Evolutionary conservation across 2,329 filamentous ascomycete genomes (phyloP).

Genomic region (Stemphylium beticola): DNA sequence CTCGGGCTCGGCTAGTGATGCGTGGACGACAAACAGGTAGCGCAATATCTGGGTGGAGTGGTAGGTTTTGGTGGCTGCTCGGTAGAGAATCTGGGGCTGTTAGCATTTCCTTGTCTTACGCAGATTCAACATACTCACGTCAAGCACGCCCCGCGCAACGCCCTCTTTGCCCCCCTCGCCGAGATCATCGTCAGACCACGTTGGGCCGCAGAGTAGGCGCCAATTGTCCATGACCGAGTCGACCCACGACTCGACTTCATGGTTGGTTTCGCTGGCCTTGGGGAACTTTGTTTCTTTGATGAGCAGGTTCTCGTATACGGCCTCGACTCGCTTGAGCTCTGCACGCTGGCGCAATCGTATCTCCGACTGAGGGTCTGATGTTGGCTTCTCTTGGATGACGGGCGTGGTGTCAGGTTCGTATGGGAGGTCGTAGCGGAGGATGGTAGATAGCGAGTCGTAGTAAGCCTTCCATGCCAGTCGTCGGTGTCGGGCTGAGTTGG

Average conservation of each 20-base stretch:
- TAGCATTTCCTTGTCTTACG: not conserved
- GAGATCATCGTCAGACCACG: conserved; percentile 81
- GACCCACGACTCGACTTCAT: conserved; percentile 82
- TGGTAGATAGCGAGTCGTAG: conserved; percentile 77
- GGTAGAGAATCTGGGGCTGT: conserved; percentile 73
- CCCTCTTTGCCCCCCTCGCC: conserved; percentile 80
- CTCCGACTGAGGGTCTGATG: conserved; percentile 30
- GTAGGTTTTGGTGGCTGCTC: conserved; percentile 89
- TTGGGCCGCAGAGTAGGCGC: conserved; percentile 77
- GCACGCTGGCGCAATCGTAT: conserved; percentile 62
- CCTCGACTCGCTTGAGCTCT: conserved; percentile 81
- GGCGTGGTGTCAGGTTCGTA: conserved; percentile 57
- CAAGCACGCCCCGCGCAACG: conserved; percentile 77
- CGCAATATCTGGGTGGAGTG: conserved; percentile 90
- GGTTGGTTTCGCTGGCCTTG: conserved; percentile 77
- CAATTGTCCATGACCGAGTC: conserved; percentile 83
- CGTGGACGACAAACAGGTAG: conserved; percentile 85
- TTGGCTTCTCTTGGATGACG: conserved; percentile 28
- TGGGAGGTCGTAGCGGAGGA: conserved; percentile 70
- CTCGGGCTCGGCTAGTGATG: conserved; percentile 88
- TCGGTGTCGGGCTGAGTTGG: conserved; percentile 47
- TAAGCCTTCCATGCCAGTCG: conserved; percentile 84
- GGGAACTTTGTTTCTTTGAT: conserved; percentile 84
- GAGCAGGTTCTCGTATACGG: conserved; percentile 78
- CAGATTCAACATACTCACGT: conserved; percentile 49